Conservation (phyloP, 2,329 filamentous ascomycete genomes). For the Didymellaceae sp. region DNA sequence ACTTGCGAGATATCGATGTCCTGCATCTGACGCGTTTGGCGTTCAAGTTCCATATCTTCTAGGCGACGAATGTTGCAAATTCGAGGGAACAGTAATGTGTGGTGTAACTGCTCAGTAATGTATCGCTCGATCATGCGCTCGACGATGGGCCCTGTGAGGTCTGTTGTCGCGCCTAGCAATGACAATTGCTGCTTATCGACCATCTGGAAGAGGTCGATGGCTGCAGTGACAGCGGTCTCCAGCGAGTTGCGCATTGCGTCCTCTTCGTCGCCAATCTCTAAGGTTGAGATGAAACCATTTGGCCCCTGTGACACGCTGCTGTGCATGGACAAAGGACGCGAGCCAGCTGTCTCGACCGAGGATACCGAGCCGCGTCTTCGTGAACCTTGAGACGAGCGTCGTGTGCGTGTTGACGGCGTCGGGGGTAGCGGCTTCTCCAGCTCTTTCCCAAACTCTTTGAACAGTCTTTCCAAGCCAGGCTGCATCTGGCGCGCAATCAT, state of each 20-base stretch:
- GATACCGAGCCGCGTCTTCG: conserved; percentile 45
- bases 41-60: conserved; percentile 87
- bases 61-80: conserved; percentile 77
- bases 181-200: conserved; percentile 97
- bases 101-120: conserved; percentile 89
- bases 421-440: conserved; percentile 85
- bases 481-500: conserved; percentile 98
- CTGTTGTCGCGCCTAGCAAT: conserved; percentile 87
- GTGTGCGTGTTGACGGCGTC: conserved; percentile 61
- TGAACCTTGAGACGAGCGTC: conserved; percentile 42
- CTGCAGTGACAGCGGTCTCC: conserved; percentile 89
- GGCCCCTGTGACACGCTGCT: conserved; percentile 46
- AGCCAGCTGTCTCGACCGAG: conserved; percentile 40
- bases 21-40: conserved; percentile 90
- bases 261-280: conserved; percentile 86
- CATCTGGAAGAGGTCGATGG: conserved; percentile 93
- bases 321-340: conserved; percentile 42
- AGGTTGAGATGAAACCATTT: conserved; percentile 48
- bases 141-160: conserved; percentile 88
- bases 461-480: conserved; percentile 83
- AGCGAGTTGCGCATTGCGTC: conserved; percentile 86
- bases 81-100: conserved; percentile 80
- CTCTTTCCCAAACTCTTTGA: conserved; percentile 85
- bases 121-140: conserved; percentile 96
- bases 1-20: conserved; percentile 94